Evolutionary conservation across 2,329 filamentous ascomycete genomes (phyloP), one percentile per base, ranked within the genome.

Genomic region (Diaporthe australafricana): DNA sequence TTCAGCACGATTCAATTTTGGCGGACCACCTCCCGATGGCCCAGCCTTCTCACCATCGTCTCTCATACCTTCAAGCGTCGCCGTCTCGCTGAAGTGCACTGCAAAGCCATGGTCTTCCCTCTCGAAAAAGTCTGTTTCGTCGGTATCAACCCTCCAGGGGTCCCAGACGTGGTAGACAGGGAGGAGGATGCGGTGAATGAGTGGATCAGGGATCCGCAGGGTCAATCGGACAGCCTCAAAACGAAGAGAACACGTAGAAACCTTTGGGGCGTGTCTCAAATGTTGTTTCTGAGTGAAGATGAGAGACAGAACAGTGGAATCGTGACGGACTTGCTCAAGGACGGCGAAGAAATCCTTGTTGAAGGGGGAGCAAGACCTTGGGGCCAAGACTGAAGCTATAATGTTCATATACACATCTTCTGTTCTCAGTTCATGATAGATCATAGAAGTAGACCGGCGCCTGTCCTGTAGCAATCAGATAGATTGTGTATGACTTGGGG

Each of bases 11-110:
- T 85, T 20, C 78, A 82, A 45, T 90, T 89, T 77, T 85, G 92
- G 74, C 84, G 86, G 3, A 45, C 50, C 11, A 66, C 55, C 27
- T 35, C 30, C 20, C 30, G 35, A 16, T 94, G 91, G 86, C 92
- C 92, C 0, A 65, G 68, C 1, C 82, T 80, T 6, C 77, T 94
- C 20, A 92, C 89, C 22, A 84, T 94, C 25, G 84, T 94, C 50
- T 92, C 90, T 75, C 92, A 94, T 77, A 88, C 82, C 7, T 95
- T 95, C 81, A 95, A 95, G 80, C 83, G 85, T 20, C 78, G 81
- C 11, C 86, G 93, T 1, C 88, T 94, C 30, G 80, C 92, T 63
- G 86, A 91, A 38, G 85, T 87, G 3, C 93, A 95, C 82, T 89
- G 91, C 75, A 82, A 80, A 7, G 91, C 91, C 17, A 83, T 94